A percentile compares a stretch with the other conserved stretches of the same genome.
These are phyloP conservation scores for Vanderwaltozyma tropicalis DNA, from an alignment of 805 yeast species.

Conservation along the genomic window DNA sequence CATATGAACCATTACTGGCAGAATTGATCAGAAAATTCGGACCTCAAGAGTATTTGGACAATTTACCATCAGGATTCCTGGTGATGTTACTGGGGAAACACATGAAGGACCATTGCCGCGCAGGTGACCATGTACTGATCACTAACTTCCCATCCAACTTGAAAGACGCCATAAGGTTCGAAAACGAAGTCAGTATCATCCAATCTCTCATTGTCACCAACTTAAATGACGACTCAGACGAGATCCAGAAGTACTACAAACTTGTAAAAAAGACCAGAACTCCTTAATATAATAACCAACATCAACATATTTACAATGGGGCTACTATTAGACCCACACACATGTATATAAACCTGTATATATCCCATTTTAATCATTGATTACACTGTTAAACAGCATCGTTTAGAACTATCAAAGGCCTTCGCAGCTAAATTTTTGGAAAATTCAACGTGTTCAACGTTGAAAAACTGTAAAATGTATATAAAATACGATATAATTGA, in stretches of 20 bases:
- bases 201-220: constrained; percentile 31
- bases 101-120: constrained; percentile 15
- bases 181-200: constrained; percentile 51
- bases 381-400: too few relatives aligned
- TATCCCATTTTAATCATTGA: too few relatives aligned
- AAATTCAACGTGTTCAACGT: too few relatives aligned
- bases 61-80: constrained; percentile 30
- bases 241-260: constrained; percentile 51
- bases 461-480: too few relatives aligned
- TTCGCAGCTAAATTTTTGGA: too few relatives aligned
- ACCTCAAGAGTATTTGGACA: constrained; percentile 14
- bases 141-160: constrained; percentile 51
- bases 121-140: constrained; percentile 39
- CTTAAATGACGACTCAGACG: constrained; percentile 26
- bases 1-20: constrained; percentile 40
- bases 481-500: too few relatives aligned
- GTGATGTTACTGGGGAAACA: constrained; percentile 27
- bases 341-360: neutral
- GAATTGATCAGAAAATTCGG: constrained; percentile 14
- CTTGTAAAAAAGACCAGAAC: constrained; percentile 61
- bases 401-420: too few relatives aligned
- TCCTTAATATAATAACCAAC: too few relatives aligned
- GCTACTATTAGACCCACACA: neutral
- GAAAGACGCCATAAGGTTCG: constrained; percentile 57
- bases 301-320: neutral